These are phyloP conservation scores for Toxoplasma gondii DNA, from an alignment of 169 alveolate species.

Conservation along the genomic window DNA sequence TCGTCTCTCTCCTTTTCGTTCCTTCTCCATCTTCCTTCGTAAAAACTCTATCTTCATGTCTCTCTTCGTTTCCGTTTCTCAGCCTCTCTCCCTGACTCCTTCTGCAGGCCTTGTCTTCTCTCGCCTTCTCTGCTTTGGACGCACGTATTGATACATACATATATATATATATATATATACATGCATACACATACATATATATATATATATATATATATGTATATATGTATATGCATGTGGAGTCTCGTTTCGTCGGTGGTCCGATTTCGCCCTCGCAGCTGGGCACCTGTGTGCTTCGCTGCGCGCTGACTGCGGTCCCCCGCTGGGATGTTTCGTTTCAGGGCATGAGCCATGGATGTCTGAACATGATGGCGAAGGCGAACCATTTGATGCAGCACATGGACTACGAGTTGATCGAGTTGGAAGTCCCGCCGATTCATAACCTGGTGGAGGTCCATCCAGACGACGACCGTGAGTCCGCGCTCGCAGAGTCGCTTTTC, in stretches of 20 bases:
- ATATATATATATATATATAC: neutral
- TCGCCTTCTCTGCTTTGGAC: neutral
- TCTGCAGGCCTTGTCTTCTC: too few species aligned
- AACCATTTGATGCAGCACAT: slow-evolving; percentile 81
- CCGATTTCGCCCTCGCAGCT: too few species aligned
- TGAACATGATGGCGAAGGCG: slow-evolving; percentile 87
- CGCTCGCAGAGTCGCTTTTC: neutral
- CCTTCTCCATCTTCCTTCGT: neutral
- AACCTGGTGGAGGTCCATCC: slow-evolving; percentile 60
- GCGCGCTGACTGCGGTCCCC: neutral
- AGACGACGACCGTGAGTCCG: neutral
- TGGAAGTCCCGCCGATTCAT: slow-evolving; percentile 84
- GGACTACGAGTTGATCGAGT: slow-evolving; percentile 82
- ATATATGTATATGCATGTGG: slow-evolving; percentile 6
- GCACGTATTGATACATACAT: neutral
- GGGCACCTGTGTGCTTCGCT: neutral
- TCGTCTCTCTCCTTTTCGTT: neutral
- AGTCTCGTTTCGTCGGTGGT: too few species aligned
- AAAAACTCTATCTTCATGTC: neutral
- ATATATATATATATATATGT: neutral
- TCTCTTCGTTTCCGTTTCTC: neutral
- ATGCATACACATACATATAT: neutral
- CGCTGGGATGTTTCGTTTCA: slow-evolving; percentile 12
- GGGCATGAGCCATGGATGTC: slow-evolving; percentile 86
- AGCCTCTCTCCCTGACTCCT: too few species aligned